Evolutionary conservation across 257 asterid species (phyloP), one percentile per base, ranked within the genome.

Genomic region (Fraxinus pennsylvanica): DNA sequence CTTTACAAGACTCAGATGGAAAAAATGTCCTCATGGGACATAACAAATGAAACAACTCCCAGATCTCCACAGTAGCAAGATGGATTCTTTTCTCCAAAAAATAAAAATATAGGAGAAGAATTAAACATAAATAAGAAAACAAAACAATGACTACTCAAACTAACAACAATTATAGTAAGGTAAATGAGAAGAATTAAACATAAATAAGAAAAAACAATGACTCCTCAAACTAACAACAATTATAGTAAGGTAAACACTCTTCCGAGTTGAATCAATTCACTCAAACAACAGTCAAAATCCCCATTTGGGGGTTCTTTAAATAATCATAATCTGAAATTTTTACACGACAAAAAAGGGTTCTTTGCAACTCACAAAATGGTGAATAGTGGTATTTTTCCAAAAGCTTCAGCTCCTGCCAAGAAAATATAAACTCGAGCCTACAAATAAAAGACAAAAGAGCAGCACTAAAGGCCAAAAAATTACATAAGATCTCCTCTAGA

Each of bases 21-120:
- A 93, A 90, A 77, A 88, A 88, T 30, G 91, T 86, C 96, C 91
- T 96, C 99, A 96, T 96, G 71, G 98, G 98, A 89, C 97, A 92
- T 73, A 93, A 79, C 77, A 96, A 89, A 81, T 82, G 86, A 79
- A 92, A 79, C 70, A 93, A 77, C 74, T 91, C 93, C 94, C 97
- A 82, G 97, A 93, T 96, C 97, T 91, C 97, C 99, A 89, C 97
- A 90, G 78, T 84, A 88, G 81, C 92, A 83, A 89, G 75, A 72
- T 74, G 73, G 70, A 39, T 33, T 80, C 75, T 79, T 54, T 68
- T 80, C 74, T 78, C 76, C 78, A 75, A 79, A 81, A 41, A 75
- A 35, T 68, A 19, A 63, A 63, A 63, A 22, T 73, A 36, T 43
- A 77, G 54, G 78, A 54, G 30, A 36, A 81, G 68, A 81, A 68